Evolutionary conservation across 371 early-diverging fungal genomes (phyloP), one percentile per base, ranked within the genome.

Genomic region (Umbelopsis sp.): DNA sequence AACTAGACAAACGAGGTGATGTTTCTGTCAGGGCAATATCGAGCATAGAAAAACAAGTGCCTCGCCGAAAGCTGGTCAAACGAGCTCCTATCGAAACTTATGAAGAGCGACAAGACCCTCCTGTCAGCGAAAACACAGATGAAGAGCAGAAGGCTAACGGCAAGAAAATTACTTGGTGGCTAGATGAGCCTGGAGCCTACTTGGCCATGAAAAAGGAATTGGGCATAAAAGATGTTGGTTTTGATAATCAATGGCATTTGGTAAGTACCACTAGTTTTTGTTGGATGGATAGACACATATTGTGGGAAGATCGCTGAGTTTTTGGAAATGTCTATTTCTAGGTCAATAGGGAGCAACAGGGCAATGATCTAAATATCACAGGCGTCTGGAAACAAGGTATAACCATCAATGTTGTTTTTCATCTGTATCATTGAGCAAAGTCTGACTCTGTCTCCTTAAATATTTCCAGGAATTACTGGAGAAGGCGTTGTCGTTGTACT

Each of bases 311-410:
- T 9, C 35, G 29, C 44, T 48, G 46, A 3, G 11, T 37, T 12
- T 65, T 29, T 29, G 29, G 29, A 22, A 22, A 41, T 41, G 41
- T 69, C 12, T 50, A 29, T n/a, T 38, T 25, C n/a, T 53, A 93
- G 95, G 71, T 89, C 57, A 97, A 98, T 77, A 81, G 77, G 8
- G 67, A 78, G 1, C 80, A 89, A 63, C 65, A 53, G 0, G 93
- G 93, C 5, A 84, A 93, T 78, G 98, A 99, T 76, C 79, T 97
- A 63, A 99, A 99, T 78, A 87, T 98, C 16, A 93, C 96, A 14
- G 92, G 88, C 32, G 93, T 96, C 12, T 99, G 99, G 99, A 78
- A 80, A 52, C 92, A 93, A 88, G 93, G 90, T 81, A 76, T n/a
- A 22, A 48, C 5, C 25, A 35, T 24, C 14, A 9, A 22, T 25